These are phyloP conservation scores for Saccharomyces mikatae DNA, from an alignment of 805 yeast genomes.

Conservation along the genomic window DNA sequence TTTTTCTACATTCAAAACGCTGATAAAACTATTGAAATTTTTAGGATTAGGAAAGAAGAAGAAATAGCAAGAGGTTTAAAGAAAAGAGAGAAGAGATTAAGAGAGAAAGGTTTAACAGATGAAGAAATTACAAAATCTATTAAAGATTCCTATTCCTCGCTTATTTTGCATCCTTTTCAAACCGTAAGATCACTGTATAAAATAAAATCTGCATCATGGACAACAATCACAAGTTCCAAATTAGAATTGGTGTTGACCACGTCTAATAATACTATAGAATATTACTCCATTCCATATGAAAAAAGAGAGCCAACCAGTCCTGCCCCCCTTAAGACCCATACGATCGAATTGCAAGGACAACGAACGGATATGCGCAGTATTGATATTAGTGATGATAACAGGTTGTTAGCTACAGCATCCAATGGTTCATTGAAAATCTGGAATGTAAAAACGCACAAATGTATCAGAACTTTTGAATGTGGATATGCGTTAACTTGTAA, in stretches of 20 bases:
- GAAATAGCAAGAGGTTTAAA: constrained; percentile 73
- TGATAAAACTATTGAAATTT: constrained; percentile 74
- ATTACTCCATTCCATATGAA: constrained; percentile 54
- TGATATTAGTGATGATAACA: constrained; percentile 74
- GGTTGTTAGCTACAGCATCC: constrained; percentile 79
- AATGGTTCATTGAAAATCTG: constrained; percentile 84
- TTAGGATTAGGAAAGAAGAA: constrained; percentile 63
- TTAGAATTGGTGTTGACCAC: constrained; percentile 59
- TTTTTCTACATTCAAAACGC: constrained; percentile 67
- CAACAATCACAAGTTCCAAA: constrained; percentile 37
- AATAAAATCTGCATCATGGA: constrained; percentile 63
- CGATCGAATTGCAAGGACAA: constrained; percentile 76
- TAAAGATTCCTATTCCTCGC: constrained; percentile 41
- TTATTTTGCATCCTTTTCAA: constrained; percentile 62
- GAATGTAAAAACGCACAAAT: constrained; percentile 66
- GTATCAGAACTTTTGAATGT: constrained; percentile 79
- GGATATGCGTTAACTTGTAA: constrained; percentile 77
- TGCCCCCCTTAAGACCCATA: constrained; percentile 40
- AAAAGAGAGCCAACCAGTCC: constrained; percentile 38
- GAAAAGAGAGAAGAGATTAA: constrained; percentile 69
- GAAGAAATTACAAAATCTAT: constrained; percentile 50
- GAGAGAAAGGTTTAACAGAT: constrained; percentile 56
- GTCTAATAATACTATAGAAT: constrained; percentile 67
- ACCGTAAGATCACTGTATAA: constrained; percentile 57
- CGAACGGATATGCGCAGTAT: constrained; percentile 81